These are phyloP conservation scores for Ceratobasidium sp. DNA, from an alignment of 1,284 basidiomycete species.

Conservation along the genomic window DNA sequence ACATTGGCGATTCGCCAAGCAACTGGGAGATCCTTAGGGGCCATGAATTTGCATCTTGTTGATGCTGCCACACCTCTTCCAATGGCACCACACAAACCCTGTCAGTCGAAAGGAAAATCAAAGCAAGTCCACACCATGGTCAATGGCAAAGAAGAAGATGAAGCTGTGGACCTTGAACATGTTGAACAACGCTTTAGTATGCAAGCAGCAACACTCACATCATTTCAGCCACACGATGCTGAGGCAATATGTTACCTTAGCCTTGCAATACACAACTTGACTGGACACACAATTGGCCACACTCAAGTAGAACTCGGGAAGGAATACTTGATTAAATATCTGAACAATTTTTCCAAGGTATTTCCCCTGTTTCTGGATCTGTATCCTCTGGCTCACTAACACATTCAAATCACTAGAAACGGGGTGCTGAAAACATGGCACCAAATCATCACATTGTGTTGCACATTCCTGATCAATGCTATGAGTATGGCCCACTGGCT, in stretches of 20 bases:
- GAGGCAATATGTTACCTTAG: slow-evolving; percentile 5
- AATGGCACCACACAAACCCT: not conserved
- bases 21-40: not conserved
- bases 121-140: not conserved
- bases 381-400: not conserved
- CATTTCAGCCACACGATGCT: slow-evolving; percentile 10
- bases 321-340: slow-evolving; percentile 9
- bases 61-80: not conserved
- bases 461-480: slow-evolving; percentile 13
- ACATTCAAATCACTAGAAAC: slow-evolving; percentile 6
- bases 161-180: not conserved
- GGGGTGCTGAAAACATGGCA: slow-evolving; percentile 23
- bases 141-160: not conserved
- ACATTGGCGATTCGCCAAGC: not conserved
- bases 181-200: no score
- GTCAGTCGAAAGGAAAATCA: not conserved
- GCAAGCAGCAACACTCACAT: slow-evolving; percentile 3
- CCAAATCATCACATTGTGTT: slow-evolving; percentile 14
- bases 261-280: slow-evolving; percentile 18
- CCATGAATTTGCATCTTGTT: no score
- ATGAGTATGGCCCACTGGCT: slow-evolving; percentile 15
- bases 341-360: not conserved
- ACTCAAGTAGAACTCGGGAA: not conserved
- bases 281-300: not conserved
- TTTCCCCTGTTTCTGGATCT: not conserved